Conservation (phyloP, 495 filamentous ascomycete genomes). For the Talaromyces trachyspermus region DNA sequence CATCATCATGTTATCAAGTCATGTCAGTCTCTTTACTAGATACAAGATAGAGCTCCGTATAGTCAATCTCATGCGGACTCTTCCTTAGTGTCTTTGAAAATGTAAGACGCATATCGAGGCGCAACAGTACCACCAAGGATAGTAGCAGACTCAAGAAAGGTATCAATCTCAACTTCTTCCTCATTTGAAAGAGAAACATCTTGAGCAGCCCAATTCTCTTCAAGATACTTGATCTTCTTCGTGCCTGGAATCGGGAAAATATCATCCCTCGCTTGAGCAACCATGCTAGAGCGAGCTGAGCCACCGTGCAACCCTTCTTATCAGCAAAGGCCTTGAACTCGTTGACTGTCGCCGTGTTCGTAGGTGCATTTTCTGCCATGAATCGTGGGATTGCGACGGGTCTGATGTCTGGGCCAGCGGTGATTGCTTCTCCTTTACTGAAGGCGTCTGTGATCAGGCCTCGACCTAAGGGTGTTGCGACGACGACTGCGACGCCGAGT, state of each 20-base stretch:
- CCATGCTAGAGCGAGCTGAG: constrained; percentile 49
- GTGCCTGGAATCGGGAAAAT: constrained; percentile 55
- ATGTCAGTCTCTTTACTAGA: no score
- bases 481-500: constrained; percentile 39
- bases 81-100: no score
- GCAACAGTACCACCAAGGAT: constrained; percentile 26
- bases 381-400: constrained; percentile 30
- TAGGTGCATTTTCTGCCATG: constrained; percentile 32
- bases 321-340: constrained; percentile 31
- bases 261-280: constrained; percentile 47
- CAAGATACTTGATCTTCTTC: constrained; percentile 47
- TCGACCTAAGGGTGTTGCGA: constrained; percentile 41
- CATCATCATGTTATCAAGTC: no score
- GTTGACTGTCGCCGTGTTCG: constrained; percentile 35
- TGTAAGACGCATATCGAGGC: no score
- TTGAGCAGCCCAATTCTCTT: constrained; percentile 47
- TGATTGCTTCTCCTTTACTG: constrained; percentile 26
- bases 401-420: constrained; percentile 28
- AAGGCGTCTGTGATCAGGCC: constrained; percentile 36
- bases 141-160: constrained; percentile 4
- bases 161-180: constrained; percentile 39
- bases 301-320: constrained; percentile 33
- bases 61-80: no score
- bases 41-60: no score
- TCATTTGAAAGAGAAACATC: constrained; percentile 33